Evolutionary conservation across 495 filamentous ascomycete genomes (phyloP), one percentile per base, ranked within the genome.

Genomic region (Penicillium turbatum): DNA sequence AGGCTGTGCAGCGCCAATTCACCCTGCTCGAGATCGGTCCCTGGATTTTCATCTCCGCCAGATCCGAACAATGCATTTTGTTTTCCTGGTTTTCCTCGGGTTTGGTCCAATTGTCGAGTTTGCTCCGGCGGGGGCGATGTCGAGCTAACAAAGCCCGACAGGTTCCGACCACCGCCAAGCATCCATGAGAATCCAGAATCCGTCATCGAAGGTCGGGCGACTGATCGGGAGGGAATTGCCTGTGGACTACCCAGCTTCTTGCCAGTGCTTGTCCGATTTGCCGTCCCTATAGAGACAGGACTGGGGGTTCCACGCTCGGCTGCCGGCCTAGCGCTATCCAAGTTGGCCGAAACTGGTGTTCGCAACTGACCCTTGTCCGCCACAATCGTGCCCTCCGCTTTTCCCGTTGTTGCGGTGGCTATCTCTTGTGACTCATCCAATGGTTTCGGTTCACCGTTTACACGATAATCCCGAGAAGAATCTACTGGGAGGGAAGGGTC

Each of bases 141-240:
- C 11, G 77, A 70, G 46, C 74, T 71, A 11, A 81, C 76, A 65
- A 81, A 80, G 34, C 66, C 70, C 10, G 73, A 78, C 24, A 76
- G 67, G 36, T 70, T 70, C 29, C 72, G 72, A 43, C 75, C 76
- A 50, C 80, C 74, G 24, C 78, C 83, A n/a, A 98, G 78, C 91
- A 98, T 97, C 92, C 92, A 98, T 10, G 92, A 87, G 65, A 96
- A 97, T 8, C 84, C 86, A 26, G 91, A 90, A 55, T 96, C 85
- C 13, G 90, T 86, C 13, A 98, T 75, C 38, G 64, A 65, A 45
- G 64, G 59, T 27, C 64, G 64, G n/a, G 13, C 51, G 47, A 12
- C 21, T 27, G 56, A 29, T 47, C 51, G 60, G 30, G 47, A 40
- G 16, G 44, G 38, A 15, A 32, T 48, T 35, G 37, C 47, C 43